Conservation (phyloP, 495 filamentous ascomycete species). For the Hypoxylon lienhwacheense region DNA sequence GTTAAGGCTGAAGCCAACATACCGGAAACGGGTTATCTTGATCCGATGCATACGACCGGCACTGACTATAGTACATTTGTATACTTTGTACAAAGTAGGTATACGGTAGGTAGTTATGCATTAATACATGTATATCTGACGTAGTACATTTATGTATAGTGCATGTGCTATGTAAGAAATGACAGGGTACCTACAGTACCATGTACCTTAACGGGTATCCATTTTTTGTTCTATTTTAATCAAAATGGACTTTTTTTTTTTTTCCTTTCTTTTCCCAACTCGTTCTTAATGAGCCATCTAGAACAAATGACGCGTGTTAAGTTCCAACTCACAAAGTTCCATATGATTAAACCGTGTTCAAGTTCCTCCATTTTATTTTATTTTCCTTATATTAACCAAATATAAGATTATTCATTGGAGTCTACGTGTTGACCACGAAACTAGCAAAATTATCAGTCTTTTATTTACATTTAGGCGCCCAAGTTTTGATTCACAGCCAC, state of each 20-base stretch:
- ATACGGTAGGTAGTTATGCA: no score
- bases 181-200: no score
- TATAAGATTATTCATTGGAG: neutral
- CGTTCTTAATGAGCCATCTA: neutral
- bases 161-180: no score
- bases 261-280: neutral
- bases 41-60: conserved; percentile 12
- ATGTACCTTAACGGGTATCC: neutral
- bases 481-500: conserved; percentile 9
- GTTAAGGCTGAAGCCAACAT: conserved; percentile 15
- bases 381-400: neutral
- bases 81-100: no score
- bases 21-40: conserved; percentile 7
- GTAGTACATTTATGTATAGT: no score
- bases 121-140: no score
- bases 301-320: neutral
- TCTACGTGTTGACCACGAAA: neutral
- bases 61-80: no score
- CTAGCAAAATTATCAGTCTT: neutral
- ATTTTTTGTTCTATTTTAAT: neutral
- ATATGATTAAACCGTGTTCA: no score
- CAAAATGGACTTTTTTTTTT: neutral
- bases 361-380: no score
- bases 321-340: no score
- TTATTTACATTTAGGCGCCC: conserved; percentile 15